Base-by-base conservation (phyloP, 192 early-diverging fungal genomes). In the Phlyctochytrium arcticum region DNA sequence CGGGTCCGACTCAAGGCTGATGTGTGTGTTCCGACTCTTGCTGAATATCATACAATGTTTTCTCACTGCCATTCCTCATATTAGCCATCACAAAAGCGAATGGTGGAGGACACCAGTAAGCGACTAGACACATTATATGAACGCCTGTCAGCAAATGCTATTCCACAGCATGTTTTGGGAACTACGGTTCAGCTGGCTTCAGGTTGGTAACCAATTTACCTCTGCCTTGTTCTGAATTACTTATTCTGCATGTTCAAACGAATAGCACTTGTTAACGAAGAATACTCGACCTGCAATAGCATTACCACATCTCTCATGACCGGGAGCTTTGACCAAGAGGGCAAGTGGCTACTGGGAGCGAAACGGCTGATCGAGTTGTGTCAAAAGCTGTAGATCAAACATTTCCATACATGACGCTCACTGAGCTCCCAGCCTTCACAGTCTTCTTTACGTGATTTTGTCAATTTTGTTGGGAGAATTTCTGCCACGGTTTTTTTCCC, bases 81-180 rank as follows among this genome's bases (percentile, higher is more conserved):
- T 21, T 27, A 48, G 55, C 26, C 48, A 7, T 36, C 29, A 27
- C 67, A 74, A 49, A 29, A 59, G 19, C 54, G 65, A 17, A 74
- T 77, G 59, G 47, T 80, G 31, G 73, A 80, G 26, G 79, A 80
- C 57, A 77, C 79, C 6, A 73, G 73, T 36, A 77, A 73, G 51
- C 73, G 73, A 4, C 15, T 80, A 9, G 79, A 80, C 24, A 67
- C 64, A 32, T 59, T 80, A 26, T 71, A 75, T 30, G 75, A 80
- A 32, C 68, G 75, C 15, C 60, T 80, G 7, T 64, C 53, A 27
- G 35, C 27, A 4, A 36, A 70, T 49, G 36, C 17, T 17, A 56
- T 80, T 10, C 65, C 66, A 2, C 47, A 37, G 34, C 49, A 56
- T 6, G 44, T 72, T 5, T 26, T 80, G 29, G 68, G 70, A 0